Conservation (phyloP, 768 basidiomycete genomes). For the Neoboletus brunneissimus region DNA sequence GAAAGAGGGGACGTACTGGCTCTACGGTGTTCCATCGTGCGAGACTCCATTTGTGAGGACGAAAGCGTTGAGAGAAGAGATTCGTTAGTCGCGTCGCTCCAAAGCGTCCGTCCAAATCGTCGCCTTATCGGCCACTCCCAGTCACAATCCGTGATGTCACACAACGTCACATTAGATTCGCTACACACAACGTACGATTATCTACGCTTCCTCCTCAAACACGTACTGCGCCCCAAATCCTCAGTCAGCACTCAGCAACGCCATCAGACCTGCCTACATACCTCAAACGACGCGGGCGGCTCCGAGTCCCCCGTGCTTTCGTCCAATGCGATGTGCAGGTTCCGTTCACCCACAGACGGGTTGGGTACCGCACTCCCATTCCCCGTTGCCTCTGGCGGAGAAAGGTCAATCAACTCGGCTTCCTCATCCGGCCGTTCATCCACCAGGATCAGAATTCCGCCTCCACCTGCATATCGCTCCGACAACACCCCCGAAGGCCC, state of each 20-base stretch:
- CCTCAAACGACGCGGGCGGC: constrained; percentile 82
- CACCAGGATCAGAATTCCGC: constrained; percentile 81
- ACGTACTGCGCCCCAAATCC: constrained; percentile 53
- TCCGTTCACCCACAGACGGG: constrained; percentile 23
- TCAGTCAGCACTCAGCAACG: constrained; percentile 19
- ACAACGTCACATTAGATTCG: constrained; percentile 4
- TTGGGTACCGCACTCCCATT: constrained; percentile 33
- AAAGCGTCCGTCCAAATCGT: constrained; percentile 4
- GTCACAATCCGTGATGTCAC: constrained; percentile 26
- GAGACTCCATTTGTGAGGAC: constrained; percentile 47
- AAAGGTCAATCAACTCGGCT: constrained; percentile 69
- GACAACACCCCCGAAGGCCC: constrained; percentile 38
- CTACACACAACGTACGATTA: too few species aligned
- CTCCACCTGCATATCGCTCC: constrained; percentile 73
- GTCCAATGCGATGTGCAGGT: constrained; percentile 64
- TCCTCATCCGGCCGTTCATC: constrained; percentile 71
- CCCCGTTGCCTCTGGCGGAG: constrained; percentile 33
- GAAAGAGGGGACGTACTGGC: constrained; percentile 48
- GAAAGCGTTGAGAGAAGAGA: constrained; percentile 1
- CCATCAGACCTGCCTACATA: constrained; percentile 36
- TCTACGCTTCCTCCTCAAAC: constrained; percentile 54
- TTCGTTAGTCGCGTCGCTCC: constrained; percentile 13
- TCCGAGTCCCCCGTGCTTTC: constrained; percentile 70
- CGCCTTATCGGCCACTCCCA: constrained; percentile 25
- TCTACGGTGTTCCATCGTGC: constrained; percentile 72